phyloP scores from a whole-genome alignment of 129 eudicot species.

The Glebionis coronaria region DNA sequence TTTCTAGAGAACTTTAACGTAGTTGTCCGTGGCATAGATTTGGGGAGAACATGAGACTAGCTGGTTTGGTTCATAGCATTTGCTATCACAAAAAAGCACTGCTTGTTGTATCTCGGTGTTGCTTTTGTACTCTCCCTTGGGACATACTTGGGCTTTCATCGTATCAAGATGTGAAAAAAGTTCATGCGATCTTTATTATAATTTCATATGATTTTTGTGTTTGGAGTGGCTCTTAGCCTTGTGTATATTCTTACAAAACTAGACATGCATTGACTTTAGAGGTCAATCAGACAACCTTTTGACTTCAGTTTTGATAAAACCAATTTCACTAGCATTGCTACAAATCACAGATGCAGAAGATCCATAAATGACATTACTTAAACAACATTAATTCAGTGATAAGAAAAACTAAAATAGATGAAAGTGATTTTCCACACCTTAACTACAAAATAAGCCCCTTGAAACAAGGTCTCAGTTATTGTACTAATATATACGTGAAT shows the following conservation, averaged over 20 bases:
- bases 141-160: constrained; percentile 59
- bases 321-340: too few relatives aligned
- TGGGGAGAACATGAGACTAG: constrained; percentile 91
- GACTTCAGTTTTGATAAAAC: not conserved
- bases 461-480: too few relatives aligned
- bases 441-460: too few relatives aligned
- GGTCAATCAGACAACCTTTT: constrained; percentile 15
- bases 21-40: constrained; percentile 96
- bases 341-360: too few relatives aligned
- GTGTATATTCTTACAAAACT: not conserved
- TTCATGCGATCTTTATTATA: constrained; percentile 17
- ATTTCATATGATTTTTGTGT: not conserved
- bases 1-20: too few relatives aligned
- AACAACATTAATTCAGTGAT: too few relatives aligned
- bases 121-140: constrained; percentile 59
- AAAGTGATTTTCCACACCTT: too few relatives aligned
- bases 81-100: constrained; percentile 48
- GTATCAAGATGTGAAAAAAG: constrained; percentile 72
- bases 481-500: too few relatives aligned
- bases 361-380: too few relatives aligned
- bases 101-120: constrained; percentile 62
- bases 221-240: not conserved
- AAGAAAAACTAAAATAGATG: too few relatives aligned
- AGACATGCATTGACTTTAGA: not conserved
- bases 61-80: constrained; percentile 67